Evolutionary conservation across 192 early-diverging fungal genomes (phyloP).

Genomic region (Coemansia sp.): DNA sequence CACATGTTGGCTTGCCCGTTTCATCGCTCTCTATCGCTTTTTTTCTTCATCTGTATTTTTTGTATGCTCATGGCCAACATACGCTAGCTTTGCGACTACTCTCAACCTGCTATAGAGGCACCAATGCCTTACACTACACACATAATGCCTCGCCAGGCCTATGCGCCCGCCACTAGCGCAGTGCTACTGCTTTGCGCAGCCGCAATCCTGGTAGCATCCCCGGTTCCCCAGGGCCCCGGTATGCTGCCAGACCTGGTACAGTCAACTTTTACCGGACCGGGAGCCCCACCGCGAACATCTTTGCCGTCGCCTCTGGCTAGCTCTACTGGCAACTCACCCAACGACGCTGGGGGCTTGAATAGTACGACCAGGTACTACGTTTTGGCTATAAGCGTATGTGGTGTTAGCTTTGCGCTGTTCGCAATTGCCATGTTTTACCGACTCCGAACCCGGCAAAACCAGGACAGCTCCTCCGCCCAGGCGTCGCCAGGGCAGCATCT

Average conservation of each 20-base stretch:
- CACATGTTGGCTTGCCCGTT: too few species aligned
- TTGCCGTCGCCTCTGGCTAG: not conserved
- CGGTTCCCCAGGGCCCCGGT: not conserved
- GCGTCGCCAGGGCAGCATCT: not conserved
- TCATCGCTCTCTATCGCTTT: not conserved
- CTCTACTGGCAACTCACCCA: not conserved
- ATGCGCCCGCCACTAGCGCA: not conserved
- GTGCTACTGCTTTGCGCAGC: not conserved
- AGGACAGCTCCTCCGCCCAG: not conserved
- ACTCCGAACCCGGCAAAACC: slow-evolving; percentile 12
- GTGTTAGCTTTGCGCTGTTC: slow-evolving; percentile 16
- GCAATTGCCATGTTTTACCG: slow-evolving; percentile 19
- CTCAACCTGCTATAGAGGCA: not conserved
- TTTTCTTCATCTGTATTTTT: slow-evolving; percentile 2
- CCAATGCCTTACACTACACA: not conserved
- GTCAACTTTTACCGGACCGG: not conserved
- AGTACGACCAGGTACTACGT: slow-evolving; percentile 19
- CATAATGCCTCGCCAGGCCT: not conserved
- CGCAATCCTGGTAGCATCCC: not conserved
- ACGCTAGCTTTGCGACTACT: not conserved
- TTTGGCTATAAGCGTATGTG: slow-evolving; percentile 27
- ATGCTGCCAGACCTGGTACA: not conserved
- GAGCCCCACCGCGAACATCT: not conserved
- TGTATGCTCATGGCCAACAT: not conserved
- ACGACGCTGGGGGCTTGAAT: not conserved